Evolutionary conservation across 257 asterid genomes (phyloP).

Genomic region (Solanum pinnatisectum): DNA sequence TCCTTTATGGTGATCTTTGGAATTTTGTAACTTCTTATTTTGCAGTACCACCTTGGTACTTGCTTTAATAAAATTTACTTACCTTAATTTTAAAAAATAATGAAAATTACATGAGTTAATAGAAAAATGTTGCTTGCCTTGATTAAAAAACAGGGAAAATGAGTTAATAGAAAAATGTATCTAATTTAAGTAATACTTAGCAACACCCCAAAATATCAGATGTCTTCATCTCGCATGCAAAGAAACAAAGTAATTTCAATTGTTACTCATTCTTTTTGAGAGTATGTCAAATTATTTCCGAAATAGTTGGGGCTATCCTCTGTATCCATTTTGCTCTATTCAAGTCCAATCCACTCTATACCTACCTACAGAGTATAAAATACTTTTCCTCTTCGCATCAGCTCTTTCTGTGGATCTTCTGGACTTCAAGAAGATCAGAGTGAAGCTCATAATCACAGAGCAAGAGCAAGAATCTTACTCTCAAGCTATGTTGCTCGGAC

Average conservation of each 20-base stretch:
- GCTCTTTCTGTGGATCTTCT: not conserved
- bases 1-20: not conserved
- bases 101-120: not conserved
- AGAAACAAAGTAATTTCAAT: not conserved
- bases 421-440: not conserved
- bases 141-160: not conserved
- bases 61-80: not conserved
- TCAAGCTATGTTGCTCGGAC: not conserved
- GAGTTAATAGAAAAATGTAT: not conserved
- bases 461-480: not conserved
- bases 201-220: not conserved
- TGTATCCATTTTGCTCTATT: not conserved
- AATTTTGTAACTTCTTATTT: not conserved
- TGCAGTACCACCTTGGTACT: not conserved
- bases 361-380: not conserved
- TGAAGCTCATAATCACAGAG: not conserved
- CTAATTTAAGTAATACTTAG: not conserved
- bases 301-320: not conserved
- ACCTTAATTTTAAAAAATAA: not conserved
- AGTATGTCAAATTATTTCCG: not conserved
- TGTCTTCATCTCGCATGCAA: not conserved
- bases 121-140: not conserved
- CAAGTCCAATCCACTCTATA: not conserved
- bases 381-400: not conserved
- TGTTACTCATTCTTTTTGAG: not conserved